Conservation (phyloP, 345 rosid genomes). For the Cardamine resedifolia region DNA sequence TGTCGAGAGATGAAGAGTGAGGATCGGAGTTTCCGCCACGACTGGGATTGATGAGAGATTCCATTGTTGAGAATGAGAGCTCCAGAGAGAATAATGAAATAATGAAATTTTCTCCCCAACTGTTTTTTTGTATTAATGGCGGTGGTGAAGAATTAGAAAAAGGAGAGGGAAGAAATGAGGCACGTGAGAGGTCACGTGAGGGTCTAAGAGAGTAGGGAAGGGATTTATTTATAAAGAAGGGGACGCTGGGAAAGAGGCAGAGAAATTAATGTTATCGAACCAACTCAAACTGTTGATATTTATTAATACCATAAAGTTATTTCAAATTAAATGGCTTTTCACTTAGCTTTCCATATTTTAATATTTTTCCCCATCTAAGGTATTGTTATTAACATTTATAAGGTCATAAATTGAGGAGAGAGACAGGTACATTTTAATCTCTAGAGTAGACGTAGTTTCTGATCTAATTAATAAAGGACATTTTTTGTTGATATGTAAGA, state of each 20-base stretch:
- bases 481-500: background rate
- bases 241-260: conserved; percentile 24
- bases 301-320: conserved; percentile 18
- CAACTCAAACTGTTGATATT: conserved; percentile 27
- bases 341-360: conserved; percentile 1
- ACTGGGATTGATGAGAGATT: conserved; percentile 20
- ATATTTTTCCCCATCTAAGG: background rate
- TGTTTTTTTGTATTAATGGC: conserved; percentile 23
- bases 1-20: conserved; percentile 43
- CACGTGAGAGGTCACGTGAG: conserved; percentile 40
- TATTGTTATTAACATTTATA: background rate
- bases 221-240: conserved; percentile 1
- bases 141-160: conserved; percentile 26
- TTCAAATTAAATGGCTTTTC: conserved; percentile 19
- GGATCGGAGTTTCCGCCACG: conserved; percentile 5
- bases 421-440: background rate
- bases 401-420: background rate
- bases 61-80: conserved; percentile 22
- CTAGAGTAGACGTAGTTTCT: background rate
- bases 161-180: background rate
- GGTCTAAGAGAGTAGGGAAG: background rate
- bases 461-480: background rate
- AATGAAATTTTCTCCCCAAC: background rate
- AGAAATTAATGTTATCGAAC: conserved; percentile 37
- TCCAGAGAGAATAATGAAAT: background rate